Evolutionary conservation across 371 early-diverging fungal genomes (phyloP).

Genomic region (Gilbertella persicaria): DNA sequence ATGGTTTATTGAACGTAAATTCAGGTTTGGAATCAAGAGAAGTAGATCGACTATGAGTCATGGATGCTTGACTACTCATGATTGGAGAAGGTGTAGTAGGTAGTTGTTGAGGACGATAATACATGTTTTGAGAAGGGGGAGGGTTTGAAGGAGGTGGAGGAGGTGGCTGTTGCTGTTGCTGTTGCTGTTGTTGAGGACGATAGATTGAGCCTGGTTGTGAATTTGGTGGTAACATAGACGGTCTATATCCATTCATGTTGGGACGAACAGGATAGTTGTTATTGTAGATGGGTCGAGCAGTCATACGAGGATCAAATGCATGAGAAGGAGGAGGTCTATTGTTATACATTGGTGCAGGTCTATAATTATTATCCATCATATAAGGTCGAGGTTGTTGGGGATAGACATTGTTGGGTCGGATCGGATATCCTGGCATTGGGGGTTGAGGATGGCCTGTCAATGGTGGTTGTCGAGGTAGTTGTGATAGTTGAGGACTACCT

Average conservation of each 20-base stretch:
- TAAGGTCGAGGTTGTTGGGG: constrained; percentile 7
- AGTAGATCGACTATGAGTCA: constrained; percentile 3
- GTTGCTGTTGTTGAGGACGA: constrained; percentile 5
- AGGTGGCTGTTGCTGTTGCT: constrained; percentile 7
- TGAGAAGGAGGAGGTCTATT: background rate
- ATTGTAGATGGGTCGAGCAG: constrained; percentile 8
- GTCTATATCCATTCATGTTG: constrained; percentile 11
- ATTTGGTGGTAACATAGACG: constrained; percentile 3
- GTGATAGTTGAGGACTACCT: too few relatives aligned
- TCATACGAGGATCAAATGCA: constrained; percentile 16
- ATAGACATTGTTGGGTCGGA: constrained; percentile 5
- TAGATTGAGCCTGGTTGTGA: constrained; percentile 1
- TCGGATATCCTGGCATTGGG: background rate
- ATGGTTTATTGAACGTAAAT: background rate
- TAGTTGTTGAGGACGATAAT: background rate
- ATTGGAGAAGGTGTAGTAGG: background rate
- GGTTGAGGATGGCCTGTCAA: background rate
- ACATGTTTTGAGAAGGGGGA: constrained; percentile 1
- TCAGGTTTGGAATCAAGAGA: constrained; percentile 1
- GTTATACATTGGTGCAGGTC: constrained; percentile 9
- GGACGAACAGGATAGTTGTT: constrained; percentile 4
- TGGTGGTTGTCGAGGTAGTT: constrained; percentile 2
- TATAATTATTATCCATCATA: constrained; percentile 3
- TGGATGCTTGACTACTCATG: too few relatives aligned
- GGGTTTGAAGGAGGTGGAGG: background rate